Percentiles rank a stretch among this genome's conserved stretches.
phyloP scores from a whole-genome alignment of 208 protist species.

The Angomonas ambiguus region DNA sequence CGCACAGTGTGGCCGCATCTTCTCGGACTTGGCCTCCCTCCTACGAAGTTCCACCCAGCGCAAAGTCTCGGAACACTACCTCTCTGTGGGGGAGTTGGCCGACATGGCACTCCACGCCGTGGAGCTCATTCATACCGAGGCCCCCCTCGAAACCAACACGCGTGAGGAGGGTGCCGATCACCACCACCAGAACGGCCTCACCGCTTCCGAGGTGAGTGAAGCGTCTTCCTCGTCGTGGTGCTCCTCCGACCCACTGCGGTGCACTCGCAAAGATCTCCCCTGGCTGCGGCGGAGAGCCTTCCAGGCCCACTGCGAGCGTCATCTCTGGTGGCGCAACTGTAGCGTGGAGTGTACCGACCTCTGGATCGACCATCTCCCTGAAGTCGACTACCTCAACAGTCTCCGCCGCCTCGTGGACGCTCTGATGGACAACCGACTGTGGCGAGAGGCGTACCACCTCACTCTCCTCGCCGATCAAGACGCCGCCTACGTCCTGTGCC shows the following conservation, averaged over 20 bases:
- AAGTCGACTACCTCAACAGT: constrained; percentile 27
- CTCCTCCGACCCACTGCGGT: constrained; percentile 18
- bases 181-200: constrained; percentile 2
- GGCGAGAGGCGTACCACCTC: constrained; percentile 66
- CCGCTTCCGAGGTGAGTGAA: not conserved
- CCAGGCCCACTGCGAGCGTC: constrained; percentile 77
- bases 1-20: constrained; percentile 64
- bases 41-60: constrained; percentile 68
- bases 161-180: not conserved
- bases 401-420: constrained; percentile 48
- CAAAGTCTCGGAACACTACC: constrained; percentile 17
- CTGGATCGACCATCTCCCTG: constrained; percentile 56
- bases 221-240: not conserved
- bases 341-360: constrained; percentile 70
- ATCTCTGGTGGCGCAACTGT: constrained; percentile 49
- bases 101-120: constrained; percentile 60
- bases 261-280: constrained; percentile 59
- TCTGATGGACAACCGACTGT: constrained; percentile 66
- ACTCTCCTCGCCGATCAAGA: constrained; percentile 34
- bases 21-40: constrained; percentile 59
- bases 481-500: constrained; percentile 42
- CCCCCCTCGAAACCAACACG: constrained; percentile 13
- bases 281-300: constrained; percentile 66
- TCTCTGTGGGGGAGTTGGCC: constrained; percentile 54
- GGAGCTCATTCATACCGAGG: constrained; percentile 48